Base-by-base conservation (phyloP, 2,329 filamentous ascomycete genomes). In the Pseudohalonectria lignicola region DNA sequence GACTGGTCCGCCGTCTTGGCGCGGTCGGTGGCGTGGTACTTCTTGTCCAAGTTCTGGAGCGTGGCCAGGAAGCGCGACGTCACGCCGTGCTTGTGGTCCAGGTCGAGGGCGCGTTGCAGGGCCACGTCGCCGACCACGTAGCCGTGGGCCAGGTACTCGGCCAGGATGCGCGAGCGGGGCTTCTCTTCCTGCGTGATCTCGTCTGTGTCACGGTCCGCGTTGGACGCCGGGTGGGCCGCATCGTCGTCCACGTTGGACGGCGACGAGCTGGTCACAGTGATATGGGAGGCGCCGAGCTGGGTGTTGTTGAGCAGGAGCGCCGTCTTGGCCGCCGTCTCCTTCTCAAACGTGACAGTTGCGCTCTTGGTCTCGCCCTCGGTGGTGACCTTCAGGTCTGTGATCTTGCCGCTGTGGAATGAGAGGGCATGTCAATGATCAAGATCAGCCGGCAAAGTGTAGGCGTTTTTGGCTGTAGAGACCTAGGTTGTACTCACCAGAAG, bases 221-320 rank as follows among this genome's bases (percentile, higher is more conserved):
- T 71, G 42, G 69, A n/a, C 37, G 32, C 13, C 26, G 65, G 60
- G 43, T 69, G 67, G 34, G 74, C 64, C 39, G 67, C 64, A 47
- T 82, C 76, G 34, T 73, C 69, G 36, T 74, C 72, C 11, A 19
- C 16, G 15, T 12, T 16, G 8, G 23, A 26, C 8, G 8, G 8
- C 23, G 23, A 7, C 37, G 70, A 66, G 46, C 78, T 74, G 31
- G 80, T 74, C 35, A 87, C 75, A 41, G 76, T 71, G 56, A 98
- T 93, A 54, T 92, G 79, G 48, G 88, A 86, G 42, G 82, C 66
- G 46, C 88, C 88, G 36, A 98, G 82, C 63, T 94, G 84, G 38
- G 92, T 98, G 71, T 94, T 93, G 67, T 96, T 90, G 47, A 98
- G 80, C 42, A 98, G 83, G 30, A 95, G 83, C 19, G 92, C 92